Conservation (phyloP, 2,329 filamentous ascomycete species). For the Clarireedia hainanense region DNA sequence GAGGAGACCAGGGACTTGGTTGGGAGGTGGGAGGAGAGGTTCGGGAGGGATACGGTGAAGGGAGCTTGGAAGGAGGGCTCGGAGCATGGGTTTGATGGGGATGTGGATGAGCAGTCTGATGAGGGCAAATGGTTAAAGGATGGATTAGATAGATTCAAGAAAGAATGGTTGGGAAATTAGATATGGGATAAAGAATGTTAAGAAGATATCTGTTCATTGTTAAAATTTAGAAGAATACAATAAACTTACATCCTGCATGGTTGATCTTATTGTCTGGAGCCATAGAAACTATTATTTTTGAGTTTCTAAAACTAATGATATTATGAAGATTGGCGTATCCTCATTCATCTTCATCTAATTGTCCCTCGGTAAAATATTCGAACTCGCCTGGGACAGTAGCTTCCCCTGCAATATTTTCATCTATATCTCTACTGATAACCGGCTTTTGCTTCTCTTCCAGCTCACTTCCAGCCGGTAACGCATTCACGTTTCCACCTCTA, state of each 20-base stretch:
- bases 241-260: too few relatives aligned
- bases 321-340: too few relatives aligned
- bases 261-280: too few relatives aligned
- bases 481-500: not conserved
- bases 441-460: not conserved
- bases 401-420: constrained; percentile 9
- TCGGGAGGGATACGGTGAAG: not conserved
- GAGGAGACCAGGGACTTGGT: not conserved
- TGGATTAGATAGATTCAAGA: not conserved
- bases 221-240: too few relatives aligned
- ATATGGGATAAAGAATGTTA: not conserved
- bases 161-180: not conserved
- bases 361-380: constrained; percentile 18
- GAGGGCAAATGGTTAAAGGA: not conserved
- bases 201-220: too few relatives aligned
- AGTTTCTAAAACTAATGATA: too few relatives aligned
- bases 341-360: constrained; percentile 8
- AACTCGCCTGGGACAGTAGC: constrained; percentile 15
- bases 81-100: not conserved
- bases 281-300: too few relatives aligned
- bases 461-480: not conserved
- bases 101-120: not conserved
- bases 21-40: not conserved
- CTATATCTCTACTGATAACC: not conserved
- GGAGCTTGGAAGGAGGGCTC: not conserved